phyloP scores from a whole-genome alignment of 2,329 filamentous ascomycete genomes.

The Pyricularia grisea region DNA sequence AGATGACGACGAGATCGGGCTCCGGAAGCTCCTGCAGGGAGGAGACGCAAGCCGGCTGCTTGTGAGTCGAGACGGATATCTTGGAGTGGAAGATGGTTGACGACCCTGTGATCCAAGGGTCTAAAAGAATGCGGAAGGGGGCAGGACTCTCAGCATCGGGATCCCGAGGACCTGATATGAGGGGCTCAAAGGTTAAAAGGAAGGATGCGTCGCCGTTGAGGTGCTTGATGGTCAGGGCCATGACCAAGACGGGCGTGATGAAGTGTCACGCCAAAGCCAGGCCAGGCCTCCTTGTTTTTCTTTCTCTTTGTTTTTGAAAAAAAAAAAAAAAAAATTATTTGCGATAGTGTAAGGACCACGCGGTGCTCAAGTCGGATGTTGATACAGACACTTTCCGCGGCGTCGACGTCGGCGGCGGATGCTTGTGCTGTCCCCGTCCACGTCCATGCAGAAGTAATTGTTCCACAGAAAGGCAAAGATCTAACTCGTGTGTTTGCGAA shows the following conservation, averaged over 20 bases:
- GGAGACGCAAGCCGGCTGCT: conserved; percentile 42
- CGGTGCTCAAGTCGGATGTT: not conserved
- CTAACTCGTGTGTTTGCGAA: too few species aligned
- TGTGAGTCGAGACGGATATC: conserved; percentile 52
- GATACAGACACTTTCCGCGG: not conserved
- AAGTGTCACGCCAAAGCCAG: not conserved
- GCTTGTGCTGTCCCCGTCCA: not conserved
- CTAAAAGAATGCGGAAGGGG: conserved; percentile 58
- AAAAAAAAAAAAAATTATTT: not conserved
- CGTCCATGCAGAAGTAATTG: not conserved
- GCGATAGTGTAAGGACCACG: not conserved
- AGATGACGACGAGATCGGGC: conserved; percentile 36
- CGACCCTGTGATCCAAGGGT: conserved; percentile 59
- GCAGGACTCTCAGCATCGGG: conserved; percentile 22
- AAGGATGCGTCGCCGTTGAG: conserved; percentile 58
- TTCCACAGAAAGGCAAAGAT: too few species aligned
- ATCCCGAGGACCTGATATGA: conserved; percentile 15
- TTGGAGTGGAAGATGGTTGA: conserved; percentile 50
- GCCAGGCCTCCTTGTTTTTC: not conserved
- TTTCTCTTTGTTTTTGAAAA: not conserved
- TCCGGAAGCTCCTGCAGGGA: conserved; percentile 34
- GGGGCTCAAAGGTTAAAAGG: conserved; percentile 51
- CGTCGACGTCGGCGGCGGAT: not conserved
- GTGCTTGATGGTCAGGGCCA: conserved; percentile 55
- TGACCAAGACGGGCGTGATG: conserved; percentile 18